phyloP scores from a whole-genome alignment of 2,329 filamentous ascomycete species.

The Fusarium sp. region DNA sequence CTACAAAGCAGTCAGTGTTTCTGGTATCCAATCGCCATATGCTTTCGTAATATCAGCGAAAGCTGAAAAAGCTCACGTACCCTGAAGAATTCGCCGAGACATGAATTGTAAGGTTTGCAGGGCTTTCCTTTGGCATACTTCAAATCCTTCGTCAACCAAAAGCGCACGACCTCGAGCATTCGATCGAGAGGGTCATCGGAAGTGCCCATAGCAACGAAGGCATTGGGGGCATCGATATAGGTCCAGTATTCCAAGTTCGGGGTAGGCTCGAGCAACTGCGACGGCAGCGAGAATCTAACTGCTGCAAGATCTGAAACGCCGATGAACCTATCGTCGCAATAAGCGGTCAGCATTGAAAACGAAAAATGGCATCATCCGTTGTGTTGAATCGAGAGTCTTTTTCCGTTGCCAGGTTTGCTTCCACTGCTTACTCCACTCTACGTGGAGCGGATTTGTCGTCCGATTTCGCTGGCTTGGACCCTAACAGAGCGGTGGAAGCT shows the following conservation, averaged over 20 bases:
- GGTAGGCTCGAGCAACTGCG: slow-evolving; percentile 93
- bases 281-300: slow-evolving; percentile 94
- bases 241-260: slow-evolving; percentile 99
- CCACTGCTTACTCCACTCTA: slow-evolving; percentile 28
- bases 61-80: slow-evolving; percentile 62
- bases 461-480: slow-evolving; percentile 31
- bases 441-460: slow-evolving; percentile 22
- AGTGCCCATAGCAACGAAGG: slow-evolving; percentile 85
- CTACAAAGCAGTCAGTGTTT: slow-evolving; percentile 56
- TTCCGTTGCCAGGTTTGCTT: slow-evolving; percentile 13
- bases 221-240: slow-evolving; percentile 94
- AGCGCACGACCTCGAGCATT: slow-evolving; percentile 93
- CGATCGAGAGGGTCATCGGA: slow-evolving; percentile 91
- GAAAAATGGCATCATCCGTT: slow-evolving; percentile 3
- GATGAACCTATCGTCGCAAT: slow-evolving; percentile 76
- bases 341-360: slow-evolving; percentile 45
- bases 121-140: slow-evolving; percentile 99
- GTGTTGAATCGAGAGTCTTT: slow-evolving; percentile 11
- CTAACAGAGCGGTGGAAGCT: slow-evolving; percentile 25
- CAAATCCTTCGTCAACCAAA: slow-evolving; percentile 99
- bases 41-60: neutral
- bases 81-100: slow-evolving; percentile 95
- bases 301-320: slow-evolving; percentile 95
- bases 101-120: slow-evolving; percentile 99
- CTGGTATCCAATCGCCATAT: neutral